phyloP scores from a whole-genome alignment of 2,329 filamentous ascomycete species.

The Talaromyces marneffei region DNA sequence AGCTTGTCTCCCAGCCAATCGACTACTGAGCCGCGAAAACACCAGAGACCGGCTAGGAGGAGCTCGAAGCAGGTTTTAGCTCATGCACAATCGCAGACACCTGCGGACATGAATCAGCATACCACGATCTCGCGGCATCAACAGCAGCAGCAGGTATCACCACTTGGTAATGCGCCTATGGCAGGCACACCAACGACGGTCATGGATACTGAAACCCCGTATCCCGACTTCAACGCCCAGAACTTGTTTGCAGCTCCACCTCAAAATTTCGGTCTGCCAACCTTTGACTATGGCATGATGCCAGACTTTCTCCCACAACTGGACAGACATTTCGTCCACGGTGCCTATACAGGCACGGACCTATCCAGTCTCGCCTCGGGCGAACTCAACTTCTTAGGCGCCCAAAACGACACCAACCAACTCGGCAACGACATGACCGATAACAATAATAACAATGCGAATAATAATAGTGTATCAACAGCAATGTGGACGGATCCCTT shows the following conservation, averaged over 20 bases:
- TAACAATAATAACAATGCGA: background rate
- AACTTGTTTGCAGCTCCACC: slow-evolving; percentile 16
- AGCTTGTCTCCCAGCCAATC: slow-evolving; percentile 56
- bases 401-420: background rate
- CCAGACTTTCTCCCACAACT: slow-evolving; percentile 57
- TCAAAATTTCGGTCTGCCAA: slow-evolving; percentile 26
- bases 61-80: slow-evolving; percentile 7
- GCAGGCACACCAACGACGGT: slow-evolving; percentile 18
- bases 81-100: slow-evolving; percentile 15
- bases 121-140: slow-evolving; percentile 17
- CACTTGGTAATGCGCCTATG: slow-evolving; percentile 23
- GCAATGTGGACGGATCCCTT: slow-evolving; percentile 33
- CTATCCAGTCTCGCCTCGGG: slow-evolving; percentile 31
- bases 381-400: slow-evolving; percentile 14
- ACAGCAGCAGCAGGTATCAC: slow-evolving; percentile 22
- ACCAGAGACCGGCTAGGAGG: slow-evolving; percentile 21
- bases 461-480: slow-evolving; percentile 20
- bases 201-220: slow-evolving; percentile 8
- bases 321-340: slow-evolving; percentile 70
- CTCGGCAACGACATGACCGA: background rate
- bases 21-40: slow-evolving; percentile 7
- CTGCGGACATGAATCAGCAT: slow-evolving; percentile 19
- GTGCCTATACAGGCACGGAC: slow-evolving; percentile 59
- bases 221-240: slow-evolving; percentile 22
- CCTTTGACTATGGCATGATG: slow-evolving; percentile 35